phyloP scores from a whole-genome alignment of 2,329 filamentous ascomycete species.

The Trichocomaceae sp. region DNA sequence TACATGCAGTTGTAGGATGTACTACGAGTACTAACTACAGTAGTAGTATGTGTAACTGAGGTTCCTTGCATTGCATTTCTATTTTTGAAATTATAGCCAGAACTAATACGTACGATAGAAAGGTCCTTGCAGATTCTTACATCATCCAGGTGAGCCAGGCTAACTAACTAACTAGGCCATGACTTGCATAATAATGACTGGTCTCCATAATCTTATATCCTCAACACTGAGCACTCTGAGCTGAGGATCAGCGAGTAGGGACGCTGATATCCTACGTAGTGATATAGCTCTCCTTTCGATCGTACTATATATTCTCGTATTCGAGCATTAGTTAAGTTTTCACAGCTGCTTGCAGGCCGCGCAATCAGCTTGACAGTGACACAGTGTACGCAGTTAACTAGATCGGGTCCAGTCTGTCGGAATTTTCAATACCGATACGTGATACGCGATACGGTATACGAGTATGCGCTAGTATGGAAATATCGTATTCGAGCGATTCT shows the following conservation, averaged over 20 bases:
- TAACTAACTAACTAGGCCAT: background rate
- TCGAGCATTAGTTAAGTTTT: too few species aligned
- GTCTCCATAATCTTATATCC: background rate
- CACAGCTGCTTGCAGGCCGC: too few species aligned
- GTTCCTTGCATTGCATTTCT: slow-evolving; percentile 7
- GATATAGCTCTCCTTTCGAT: too few species aligned
- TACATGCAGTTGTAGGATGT: background rate
- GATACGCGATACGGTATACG: too few species aligned
- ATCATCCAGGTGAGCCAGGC: too few species aligned
- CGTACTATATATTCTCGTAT: too few species aligned
- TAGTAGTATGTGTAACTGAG: background rate
- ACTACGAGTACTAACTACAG: too few species aligned
- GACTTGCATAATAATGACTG: background rate
- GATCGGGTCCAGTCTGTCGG: slow-evolving; percentile 7
- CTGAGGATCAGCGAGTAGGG: too few species aligned
- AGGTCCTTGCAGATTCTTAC: slow-evolving; percentile 13
- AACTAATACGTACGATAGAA: background rate
- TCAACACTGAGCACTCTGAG: too few species aligned
- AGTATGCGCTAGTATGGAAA: too few species aligned
- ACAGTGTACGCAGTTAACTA: background rate
- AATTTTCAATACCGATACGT: background rate
- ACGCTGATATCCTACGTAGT: too few species aligned
- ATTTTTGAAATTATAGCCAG: background rate
- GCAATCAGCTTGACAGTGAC: too few species aligned
- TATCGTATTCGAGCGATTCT: background rate